Percentiles rank a stretch among this genome's conserved stretches.
Evolutionary conservation across 1,284 basidiomycete species (phyloP).

Genomic region (Erythrobasidium hasegawianum): DNA sequence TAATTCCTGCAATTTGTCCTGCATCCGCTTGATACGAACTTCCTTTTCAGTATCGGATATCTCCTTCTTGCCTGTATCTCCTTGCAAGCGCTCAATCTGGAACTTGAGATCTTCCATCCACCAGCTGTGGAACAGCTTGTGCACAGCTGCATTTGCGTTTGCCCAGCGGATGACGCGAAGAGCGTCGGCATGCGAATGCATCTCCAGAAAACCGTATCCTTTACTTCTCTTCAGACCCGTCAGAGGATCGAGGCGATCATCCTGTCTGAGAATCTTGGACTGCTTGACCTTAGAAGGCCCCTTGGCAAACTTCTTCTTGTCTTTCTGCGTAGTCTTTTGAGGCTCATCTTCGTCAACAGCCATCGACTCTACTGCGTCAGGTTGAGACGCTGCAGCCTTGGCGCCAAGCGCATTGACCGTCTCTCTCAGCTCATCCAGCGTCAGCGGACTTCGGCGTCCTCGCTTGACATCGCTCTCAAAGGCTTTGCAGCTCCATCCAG

Average conservation of each 20-base stretch:
- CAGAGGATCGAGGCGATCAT: slow-evolving; percentile 78
- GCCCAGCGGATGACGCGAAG: slow-evolving; percentile 87
- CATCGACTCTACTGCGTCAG: slow-evolving; percentile 45
- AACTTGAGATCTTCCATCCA: slow-evolving; percentile 75
- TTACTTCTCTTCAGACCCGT: slow-evolving; percentile 81
- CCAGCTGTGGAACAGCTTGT: slow-evolving; percentile 68
- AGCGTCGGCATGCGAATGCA: slow-evolving; percentile 80
- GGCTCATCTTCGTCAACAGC: slow-evolving; percentile 42
- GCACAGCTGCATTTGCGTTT: slow-evolving; percentile 76
- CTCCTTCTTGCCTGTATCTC: neutral
- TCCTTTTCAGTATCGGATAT: slow-evolving; percentile 65
- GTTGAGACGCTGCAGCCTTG: slow-evolving; percentile 41
- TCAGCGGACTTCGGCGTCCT: slow-evolving; percentile 60
- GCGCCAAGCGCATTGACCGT: slow-evolving; percentile 40
- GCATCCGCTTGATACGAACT: slow-evolving; percentile 60
- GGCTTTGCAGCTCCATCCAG: slow-evolving; percentile 69
- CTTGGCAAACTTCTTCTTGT: slow-evolving; percentile 47
- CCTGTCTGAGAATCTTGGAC: slow-evolving; percentile 81
- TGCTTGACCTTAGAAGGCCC: slow-evolving; percentile 65
- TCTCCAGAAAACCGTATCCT: slow-evolving; percentile 94
- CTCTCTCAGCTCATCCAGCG: slow-evolving; percentile 46
- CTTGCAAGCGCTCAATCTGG: slow-evolving; percentile 56
- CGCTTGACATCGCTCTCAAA: slow-evolving; percentile 77
- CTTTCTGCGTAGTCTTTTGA: slow-evolving; percentile 48
- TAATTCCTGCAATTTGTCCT: slow-evolving; percentile 53